Base-by-base conservation (phyloP, 1,139 yeast genomes). In the Yamadazyma membranifaciens region DNA sequence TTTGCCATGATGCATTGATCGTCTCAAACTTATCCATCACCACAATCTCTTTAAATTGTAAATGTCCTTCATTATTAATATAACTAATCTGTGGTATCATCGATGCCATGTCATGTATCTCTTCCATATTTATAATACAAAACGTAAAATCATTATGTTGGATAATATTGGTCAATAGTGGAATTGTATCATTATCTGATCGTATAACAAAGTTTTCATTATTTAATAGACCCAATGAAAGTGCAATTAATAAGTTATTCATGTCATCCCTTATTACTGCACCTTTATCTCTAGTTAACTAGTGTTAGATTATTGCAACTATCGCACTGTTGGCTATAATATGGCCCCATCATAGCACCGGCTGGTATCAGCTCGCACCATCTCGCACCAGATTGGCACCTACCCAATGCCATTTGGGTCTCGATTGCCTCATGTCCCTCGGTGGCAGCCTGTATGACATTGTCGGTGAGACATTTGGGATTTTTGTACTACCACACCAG, bases 181-280 rank as follows among this genome's bases (percentile, higher is more conserved):
- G 22, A 3, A 25, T 11, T 6, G 10, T 10, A 6, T 36, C 43
- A 34, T 46, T 41, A 27, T 46, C 41, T 24, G 61, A 50, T 9
- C 52, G 50, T 4, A 63, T 42, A 7, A 53, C 64, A 39, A 62
- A 53, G 20, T 62, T 47, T 30, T 50, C 52, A 24, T 51, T 46
- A 14, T 53, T 55, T 4, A 59, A 36, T 14, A 63, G 43, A 9
- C 62, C 57, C 37, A 63, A 45, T 11, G 64, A 53, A n/a, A 59
- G 39, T 5, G 65, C 66, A 12, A 59, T 50, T 40, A 51, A 51
- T 26, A 63, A 37, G 39, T 52, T 56, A 14, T 62, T 54, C 69
- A 63, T 63, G 11, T 12, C 31, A 34, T 34, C 29, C 32, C 12
- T 6, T 30, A 14, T 14, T 6, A 30, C 32, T 30, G 4, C 20